Evolutionary conservation across 177 flowering plant species (phyloP).

Genomic region (Vitis hybrid): DNA sequence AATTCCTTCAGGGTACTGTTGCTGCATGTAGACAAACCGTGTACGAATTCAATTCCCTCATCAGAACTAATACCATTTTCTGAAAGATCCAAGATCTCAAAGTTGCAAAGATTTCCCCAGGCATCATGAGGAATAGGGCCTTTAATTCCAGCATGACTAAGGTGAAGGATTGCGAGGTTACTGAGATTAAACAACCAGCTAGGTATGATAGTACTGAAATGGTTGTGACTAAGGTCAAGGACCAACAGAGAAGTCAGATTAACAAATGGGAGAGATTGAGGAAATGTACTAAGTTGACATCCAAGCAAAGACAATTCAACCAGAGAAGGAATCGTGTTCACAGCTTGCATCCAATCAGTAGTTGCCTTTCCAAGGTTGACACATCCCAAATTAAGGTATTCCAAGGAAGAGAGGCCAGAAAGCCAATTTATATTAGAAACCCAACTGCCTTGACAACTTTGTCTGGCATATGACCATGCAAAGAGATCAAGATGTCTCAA

Average conservation of each 20-base stretch:
- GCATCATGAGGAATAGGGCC: too few relatives aligned
- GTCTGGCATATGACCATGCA: not conserved
- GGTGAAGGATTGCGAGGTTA: too few relatives aligned
- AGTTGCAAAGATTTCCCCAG: too few relatives aligned
- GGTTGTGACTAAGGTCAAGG: slow-evolving; percentile 17
- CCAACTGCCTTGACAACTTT: not conserved
- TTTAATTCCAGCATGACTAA: too few relatives aligned
- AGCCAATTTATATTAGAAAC: slow-evolving; percentile 13
- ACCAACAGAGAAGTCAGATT: slow-evolving; percentile 19
- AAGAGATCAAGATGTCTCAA: slow-evolving; percentile 20
- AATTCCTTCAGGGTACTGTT: too few relatives aligned
- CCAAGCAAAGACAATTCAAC: slow-evolving; percentile 10
- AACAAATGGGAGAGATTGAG: slow-evolving; percentile 2
- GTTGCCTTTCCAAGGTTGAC: not conserved
- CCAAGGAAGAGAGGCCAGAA: slow-evolving; percentile 17
- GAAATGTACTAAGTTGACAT: slow-evolving; percentile 9
- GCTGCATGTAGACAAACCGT: too few relatives aligned
- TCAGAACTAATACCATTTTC: too few relatives aligned
- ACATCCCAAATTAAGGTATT: slow-evolving; percentile 8
- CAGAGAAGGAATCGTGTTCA: slow-evolving; percentile 16
- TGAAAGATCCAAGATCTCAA: too few relatives aligned
- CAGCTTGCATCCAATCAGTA: slow-evolving; percentile 10
- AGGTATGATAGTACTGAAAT: slow-evolving; percentile 11
- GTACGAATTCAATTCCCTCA: too few relatives aligned
- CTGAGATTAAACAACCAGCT: slow-evolving; percentile 13